Evolutionary conservation across 1,139 yeast species (phyloP).

Genomic region (Hemisphaericaspora lyxosophila): DNA sequence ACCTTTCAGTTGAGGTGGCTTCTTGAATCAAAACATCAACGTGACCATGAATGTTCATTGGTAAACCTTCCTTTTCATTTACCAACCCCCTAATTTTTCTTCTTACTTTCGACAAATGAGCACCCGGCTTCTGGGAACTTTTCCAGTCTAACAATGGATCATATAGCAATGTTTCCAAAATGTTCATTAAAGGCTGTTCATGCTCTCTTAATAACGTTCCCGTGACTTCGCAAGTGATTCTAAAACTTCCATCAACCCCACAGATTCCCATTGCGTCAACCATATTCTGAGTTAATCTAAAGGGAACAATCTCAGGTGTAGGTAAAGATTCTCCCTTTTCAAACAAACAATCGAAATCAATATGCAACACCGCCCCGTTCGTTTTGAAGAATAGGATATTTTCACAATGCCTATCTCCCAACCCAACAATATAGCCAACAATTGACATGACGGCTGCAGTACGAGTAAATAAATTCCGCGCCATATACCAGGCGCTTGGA

Average conservation of each 20-base stretch:
- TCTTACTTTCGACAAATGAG: slow-evolving; percentile 72
- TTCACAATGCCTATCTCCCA: slow-evolving; percentile 97
- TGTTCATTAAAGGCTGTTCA: slow-evolving; percentile 88
- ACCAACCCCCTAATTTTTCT: slow-evolving; percentile 80
- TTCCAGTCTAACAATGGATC: slow-evolving; percentile 86
- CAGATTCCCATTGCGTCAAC: slow-evolving; percentile 89
- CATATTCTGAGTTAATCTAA: slow-evolving; percentile 84
- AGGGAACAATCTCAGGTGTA: slow-evolving; percentile 92
- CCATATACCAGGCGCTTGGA: slow-evolving; percentile 83
- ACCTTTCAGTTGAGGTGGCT: slow-evolving; percentile 69
- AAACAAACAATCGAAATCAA: slow-evolving; percentile 94
- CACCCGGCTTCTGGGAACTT: slow-evolving; percentile 51
- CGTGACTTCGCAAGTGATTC: slow-evolving; percentile 85
- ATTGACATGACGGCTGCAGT: slow-evolving; percentile 96
- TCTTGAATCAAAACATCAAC: slow-evolving; percentile 86
- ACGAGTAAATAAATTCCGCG: slow-evolving; percentile 71
- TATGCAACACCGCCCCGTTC: slow-evolving; percentile 83
- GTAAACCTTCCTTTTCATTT: slow-evolving; percentile 76
- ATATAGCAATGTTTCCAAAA: slow-evolving; percentile 86
- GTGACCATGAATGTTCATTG: slow-evolving; percentile 89
- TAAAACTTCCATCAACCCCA: slow-evolving; percentile 87
- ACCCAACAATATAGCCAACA: slow-evolving; percentile 85
- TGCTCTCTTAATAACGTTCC: slow-evolving; percentile 68
- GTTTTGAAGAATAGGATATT: slow-evolving; percentile 74
- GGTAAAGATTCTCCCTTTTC: slow-evolving; percentile 75